A percentile compares a stretch with the other conserved stretches of the same genome.
Conservation (phyloP, 306 rosid species). For the Comarum palustre region DNA sequence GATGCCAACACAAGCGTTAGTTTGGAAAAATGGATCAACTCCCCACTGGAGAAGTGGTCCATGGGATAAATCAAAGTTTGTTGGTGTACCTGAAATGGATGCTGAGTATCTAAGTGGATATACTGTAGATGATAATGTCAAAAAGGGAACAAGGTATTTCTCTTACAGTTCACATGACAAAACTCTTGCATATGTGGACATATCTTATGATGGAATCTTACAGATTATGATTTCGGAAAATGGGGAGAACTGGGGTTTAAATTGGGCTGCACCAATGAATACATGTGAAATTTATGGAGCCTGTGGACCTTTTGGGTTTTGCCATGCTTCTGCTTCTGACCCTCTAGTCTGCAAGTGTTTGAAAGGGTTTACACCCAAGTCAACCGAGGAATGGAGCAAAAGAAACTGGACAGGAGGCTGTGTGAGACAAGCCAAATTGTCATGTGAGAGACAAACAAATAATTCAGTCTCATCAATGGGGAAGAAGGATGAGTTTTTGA, state of each 20-base stretch:
- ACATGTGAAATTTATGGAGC: constrained; percentile 14
- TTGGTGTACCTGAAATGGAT: constrained; percentile 36
- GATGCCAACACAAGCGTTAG: constrained; percentile 33
- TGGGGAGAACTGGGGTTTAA: not conserved
- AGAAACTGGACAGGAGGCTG: too few relatives aligned
- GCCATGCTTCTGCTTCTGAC: not conserved
- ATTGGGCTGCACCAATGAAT: not conserved
- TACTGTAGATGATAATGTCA: constrained; percentile 18
- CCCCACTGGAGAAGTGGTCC: constrained; percentile 58
- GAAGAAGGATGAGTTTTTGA: too few relatives aligned
- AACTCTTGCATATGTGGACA: not conserved
- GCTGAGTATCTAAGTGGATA: constrained; percentile 30
- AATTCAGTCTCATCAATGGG: too few relatives aligned
- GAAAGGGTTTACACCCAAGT: not conserved
- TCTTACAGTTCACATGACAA: constrained; percentile 7
- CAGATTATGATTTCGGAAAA: not conserved
- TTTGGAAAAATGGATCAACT: constrained; percentile 32
- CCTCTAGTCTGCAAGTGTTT: constrained; percentile 23
- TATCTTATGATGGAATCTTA: not conserved
- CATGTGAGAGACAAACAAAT: too few relatives aligned
- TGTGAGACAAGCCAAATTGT: too few relatives aligned
- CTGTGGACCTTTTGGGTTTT: constrained; percentile 19
- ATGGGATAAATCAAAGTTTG: constrained; percentile 45
- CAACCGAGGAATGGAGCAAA: not conserved
- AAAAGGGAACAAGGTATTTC: constrained; percentile 26